Conservation (phyloP, 1,284 basidiomycete species). For the Malassezia yamatoensis region DNA sequence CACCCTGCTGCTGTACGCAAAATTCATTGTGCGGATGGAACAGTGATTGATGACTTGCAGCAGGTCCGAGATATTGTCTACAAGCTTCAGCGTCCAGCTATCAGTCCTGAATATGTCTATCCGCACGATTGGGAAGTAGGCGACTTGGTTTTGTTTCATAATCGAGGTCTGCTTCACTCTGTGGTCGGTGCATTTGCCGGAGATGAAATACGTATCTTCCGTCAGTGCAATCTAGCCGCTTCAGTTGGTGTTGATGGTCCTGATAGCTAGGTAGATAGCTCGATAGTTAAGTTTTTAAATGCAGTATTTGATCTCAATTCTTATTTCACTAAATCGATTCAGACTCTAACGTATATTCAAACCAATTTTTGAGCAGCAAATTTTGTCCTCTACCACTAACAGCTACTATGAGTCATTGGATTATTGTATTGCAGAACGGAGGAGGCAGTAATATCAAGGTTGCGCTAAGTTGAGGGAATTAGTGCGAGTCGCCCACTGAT, state of each 20-base stretch:
- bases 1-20: conserved; percentile 38
- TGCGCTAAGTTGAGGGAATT: too few relatives aligned
- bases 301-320: too few relatives aligned
- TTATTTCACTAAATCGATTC: too few relatives aligned
- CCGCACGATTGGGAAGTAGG: conserved; percentile 57
- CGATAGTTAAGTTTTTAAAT: too few relatives aligned
- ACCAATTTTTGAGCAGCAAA: too few relatives aligned
- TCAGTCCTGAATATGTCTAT: conserved; percentile 55
- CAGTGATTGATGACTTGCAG: conserved; percentile 59
- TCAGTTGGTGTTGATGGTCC: conserved; percentile 44
- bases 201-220: conserved; percentile 54
- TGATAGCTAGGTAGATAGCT: background rate
- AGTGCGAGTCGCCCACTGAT: too few relatives aligned
- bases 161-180: conserved; percentile 63
- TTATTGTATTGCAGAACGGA: too few relatives aligned
- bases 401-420: too few relatives aligned
- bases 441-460: too few relatives aligned
- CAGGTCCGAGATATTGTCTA: conserved; percentile 65
- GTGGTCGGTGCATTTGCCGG: conserved; percentile 57
- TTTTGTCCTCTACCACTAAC: too few relatives aligned
- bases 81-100: conserved; percentile 68
- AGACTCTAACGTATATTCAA: too few relatives aligned
- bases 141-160: conserved; percentile 54
- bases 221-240: conserved; percentile 64
- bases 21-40: conserved; percentile 60